These are phyloP conservation scores for Calonectria fujianensis DNA, from an alignment of 2,329 filamentous ascomycete species.

Conservation along the genomic window DNA sequence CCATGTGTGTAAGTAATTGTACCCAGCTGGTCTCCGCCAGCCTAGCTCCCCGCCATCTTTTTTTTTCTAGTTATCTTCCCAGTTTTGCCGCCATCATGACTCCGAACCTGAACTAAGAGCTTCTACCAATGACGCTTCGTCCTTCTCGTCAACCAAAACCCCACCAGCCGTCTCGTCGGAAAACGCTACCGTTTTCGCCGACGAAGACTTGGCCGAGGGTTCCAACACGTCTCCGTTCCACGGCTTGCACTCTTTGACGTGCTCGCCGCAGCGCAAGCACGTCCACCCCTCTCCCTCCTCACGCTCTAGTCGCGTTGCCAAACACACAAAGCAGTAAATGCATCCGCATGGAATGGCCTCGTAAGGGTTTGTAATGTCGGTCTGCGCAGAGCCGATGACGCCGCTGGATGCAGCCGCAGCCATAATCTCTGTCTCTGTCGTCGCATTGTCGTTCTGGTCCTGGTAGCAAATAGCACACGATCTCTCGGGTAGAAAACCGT, in stretches of 20 bases:
- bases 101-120: slow-evolving; percentile 51
- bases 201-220: slow-evolving; percentile 64
- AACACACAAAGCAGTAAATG: slow-evolving; percentile 96
- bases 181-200: slow-evolving; percentile 78
- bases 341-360: slow-evolving; percentile 92
- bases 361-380: slow-evolving; percentile 97
- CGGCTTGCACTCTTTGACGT: slow-evolving; percentile 89
- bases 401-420: slow-evolving; percentile 82
- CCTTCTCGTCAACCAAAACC: slow-evolving; percentile 56
- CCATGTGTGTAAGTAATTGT: slow-evolving; percentile 20
- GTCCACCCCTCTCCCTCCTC: slow-evolving; percentile 97
- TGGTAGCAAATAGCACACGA: slow-evolving; percentile 98
- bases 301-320: slow-evolving; percentile 91
- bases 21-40: slow-evolving; percentile 3
- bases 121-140: slow-evolving; percentile 49
- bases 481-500: slow-evolving; percentile 90
- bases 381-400: slow-evolving; percentile 90
- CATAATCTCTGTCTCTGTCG: slow-evolving; percentile 85
- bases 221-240: slow-evolving; percentile 94
- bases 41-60: slow-evolving; percentile 3
- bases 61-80: slow-evolving; percentile 7
- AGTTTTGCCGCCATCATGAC: slow-evolving; percentile 32
- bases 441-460: slow-evolving; percentile 85
- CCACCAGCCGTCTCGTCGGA: slow-evolving; percentile 70
- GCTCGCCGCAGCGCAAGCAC: slow-evolving; percentile 90